Conservation (phyloP, 1,139 yeast species). For the Pichia sp. region DNA sequence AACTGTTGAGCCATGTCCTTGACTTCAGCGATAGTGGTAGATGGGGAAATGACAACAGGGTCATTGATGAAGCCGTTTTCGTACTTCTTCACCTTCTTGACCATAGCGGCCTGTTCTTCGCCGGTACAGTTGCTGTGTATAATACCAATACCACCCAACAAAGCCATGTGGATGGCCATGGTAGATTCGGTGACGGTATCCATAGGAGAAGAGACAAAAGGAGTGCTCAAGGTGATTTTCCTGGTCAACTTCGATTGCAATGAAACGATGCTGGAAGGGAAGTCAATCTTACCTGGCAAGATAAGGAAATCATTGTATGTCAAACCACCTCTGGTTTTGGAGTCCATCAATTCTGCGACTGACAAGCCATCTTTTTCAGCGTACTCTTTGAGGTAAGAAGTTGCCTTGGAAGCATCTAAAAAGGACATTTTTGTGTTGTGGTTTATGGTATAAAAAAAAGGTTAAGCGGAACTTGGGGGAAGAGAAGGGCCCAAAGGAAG, state of each 20-base stretch:
- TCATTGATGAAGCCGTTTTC: slow-evolving; percentile 97
- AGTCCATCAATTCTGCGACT: slow-evolving; percentile 82
- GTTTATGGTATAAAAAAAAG: neutral
- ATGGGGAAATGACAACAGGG: slow-evolving; percentile 82
- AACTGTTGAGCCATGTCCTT: slow-evolving; percentile 62
- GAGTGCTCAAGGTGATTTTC: slow-evolving; percentile 85
- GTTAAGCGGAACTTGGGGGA: neutral
- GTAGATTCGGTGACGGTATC: slow-evolving; percentile 96
- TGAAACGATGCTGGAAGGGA: slow-evolving; percentile 72
- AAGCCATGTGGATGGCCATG: slow-evolving; percentile 98
- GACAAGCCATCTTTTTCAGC: slow-evolving; percentile 79
- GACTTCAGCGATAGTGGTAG: slow-evolving; percentile 75
- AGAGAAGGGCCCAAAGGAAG: slow-evolving; percentile 3
- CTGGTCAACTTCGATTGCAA: slow-evolving; percentile 86
- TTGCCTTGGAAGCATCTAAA: slow-evolving; percentile 60
- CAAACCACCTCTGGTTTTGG: slow-evolving; percentile 86
- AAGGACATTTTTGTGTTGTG: slow-evolving; percentile 10
- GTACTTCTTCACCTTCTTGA: slow-evolving; percentile 88
- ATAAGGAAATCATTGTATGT: slow-evolving; percentile 95
- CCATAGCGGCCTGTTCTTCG: slow-evolving; percentile 99
- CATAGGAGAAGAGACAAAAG: slow-evolving; percentile 98
- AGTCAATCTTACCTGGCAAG: slow-evolving; percentile 91
- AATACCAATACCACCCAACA: slow-evolving; percentile 98
- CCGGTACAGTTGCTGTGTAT: slow-evolving; percentile 95
- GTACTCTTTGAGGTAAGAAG: slow-evolving; percentile 63